phyloP scores from a whole-genome alignment of 1,284 basidiomycete species.

The Papiliotrema nemorosa region DNA sequence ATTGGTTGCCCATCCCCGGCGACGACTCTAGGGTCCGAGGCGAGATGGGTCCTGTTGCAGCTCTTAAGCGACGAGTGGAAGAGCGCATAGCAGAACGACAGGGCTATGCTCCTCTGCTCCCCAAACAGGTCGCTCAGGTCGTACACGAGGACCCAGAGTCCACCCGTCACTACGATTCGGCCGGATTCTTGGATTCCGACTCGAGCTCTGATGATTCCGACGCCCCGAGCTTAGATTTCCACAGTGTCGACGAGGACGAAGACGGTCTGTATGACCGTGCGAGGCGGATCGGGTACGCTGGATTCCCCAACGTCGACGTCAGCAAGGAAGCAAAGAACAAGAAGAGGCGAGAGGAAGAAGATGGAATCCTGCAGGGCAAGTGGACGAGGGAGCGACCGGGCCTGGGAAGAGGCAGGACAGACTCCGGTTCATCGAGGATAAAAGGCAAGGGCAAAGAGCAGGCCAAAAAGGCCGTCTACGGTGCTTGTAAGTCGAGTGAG shows the following conservation, averaged over 20 bases:
- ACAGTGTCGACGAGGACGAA: constrained; percentile 51
- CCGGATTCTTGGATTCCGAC: constrained; percentile 20
- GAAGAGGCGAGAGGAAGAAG: constrained; percentile 42
- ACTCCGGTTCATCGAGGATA: constrained; percentile 6
- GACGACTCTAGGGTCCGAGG: constrained; percentile 45
- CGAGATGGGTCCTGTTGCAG: constrained; percentile 49
- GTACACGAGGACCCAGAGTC: constrained; percentile 57
- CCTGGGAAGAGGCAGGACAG: constrained; percentile 53
- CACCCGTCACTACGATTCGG: constrained; percentile 38
- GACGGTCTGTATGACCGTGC: constrained; percentile 57
- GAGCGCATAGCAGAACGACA: constrained; percentile 56
- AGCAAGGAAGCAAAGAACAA: constrained; percentile 53
- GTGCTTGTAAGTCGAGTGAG: constrained; percentile 39
- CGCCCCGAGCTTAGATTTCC: constrained; percentile 43
- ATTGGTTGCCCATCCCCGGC: constrained; percentile 75
- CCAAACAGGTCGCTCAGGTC: constrained; percentile 62
- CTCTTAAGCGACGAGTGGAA: constrained; percentile 52
- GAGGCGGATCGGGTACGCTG: constrained; percentile 86
- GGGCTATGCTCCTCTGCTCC: constrained; percentile 71
- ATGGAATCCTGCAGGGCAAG: constrained; percentile 55
- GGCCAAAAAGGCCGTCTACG: constrained; percentile 37
- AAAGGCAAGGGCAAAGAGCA: constrained; percentile 26
- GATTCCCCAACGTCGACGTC: constrained; percentile 83
- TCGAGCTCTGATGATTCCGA: constrained; percentile 41
- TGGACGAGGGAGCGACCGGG: constrained; percentile 53